phyloP scores from a whole-genome alignment of 257 asterid genomes.

The Lycium barbarum region DNA sequence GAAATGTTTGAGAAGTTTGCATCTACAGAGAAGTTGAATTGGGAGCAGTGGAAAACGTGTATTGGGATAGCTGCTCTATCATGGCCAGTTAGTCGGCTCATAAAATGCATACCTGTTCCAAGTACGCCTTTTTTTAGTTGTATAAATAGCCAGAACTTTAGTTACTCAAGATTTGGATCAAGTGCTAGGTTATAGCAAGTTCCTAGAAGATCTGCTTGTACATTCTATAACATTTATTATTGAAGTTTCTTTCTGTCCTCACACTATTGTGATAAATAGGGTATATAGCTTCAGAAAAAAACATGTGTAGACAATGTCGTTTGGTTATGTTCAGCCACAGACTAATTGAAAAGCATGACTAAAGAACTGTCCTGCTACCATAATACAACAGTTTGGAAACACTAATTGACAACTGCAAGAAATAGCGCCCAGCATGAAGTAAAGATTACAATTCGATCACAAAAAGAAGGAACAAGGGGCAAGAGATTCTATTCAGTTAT shows the following conservation, averaged over 20 bases:
- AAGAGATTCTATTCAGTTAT: background rate
- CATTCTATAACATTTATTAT: background rate
- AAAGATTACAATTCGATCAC: background rate
- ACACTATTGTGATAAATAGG: background rate
- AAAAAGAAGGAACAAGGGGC: too few species aligned
- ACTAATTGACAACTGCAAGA: background rate
- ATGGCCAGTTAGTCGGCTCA: constrained; percentile 58
- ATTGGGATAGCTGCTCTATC: constrained; percentile 52
- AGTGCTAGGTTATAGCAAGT: background rate
- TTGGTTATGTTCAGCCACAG: background rate
- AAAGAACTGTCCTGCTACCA: background rate
- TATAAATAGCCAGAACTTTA: background rate
- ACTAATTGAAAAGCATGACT: background rate
- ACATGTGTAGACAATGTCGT: background rate
- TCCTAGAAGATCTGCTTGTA: background rate
- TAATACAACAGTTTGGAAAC: background rate
- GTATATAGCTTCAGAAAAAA: background rate
- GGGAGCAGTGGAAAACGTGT: constrained; percentile 57
- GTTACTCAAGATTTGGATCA: constrained; percentile 27
- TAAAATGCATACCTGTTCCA: constrained; percentile 57
- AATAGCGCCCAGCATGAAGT: background rate
- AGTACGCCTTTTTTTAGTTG: constrained; percentile 28
- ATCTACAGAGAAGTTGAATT: constrained; percentile 53
- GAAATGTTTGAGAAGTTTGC: constrained; percentile 60
- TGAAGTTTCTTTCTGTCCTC: background rate